Conservation (phyloP, 345 rosid species). For the Lepidium didymum region DNA sequence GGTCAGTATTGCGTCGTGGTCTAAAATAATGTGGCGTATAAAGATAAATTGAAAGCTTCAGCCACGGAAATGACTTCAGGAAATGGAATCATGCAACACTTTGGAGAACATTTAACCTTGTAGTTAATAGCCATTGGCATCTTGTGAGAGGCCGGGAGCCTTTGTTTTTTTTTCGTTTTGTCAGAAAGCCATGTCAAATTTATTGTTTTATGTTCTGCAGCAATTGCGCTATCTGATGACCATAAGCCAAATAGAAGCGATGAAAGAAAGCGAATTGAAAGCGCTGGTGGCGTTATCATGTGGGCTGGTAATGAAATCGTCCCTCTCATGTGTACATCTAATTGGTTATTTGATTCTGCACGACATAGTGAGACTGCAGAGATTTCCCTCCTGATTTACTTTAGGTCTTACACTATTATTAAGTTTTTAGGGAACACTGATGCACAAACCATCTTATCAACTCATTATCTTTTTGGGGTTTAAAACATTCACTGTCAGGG, state of each 20-base stretch:
- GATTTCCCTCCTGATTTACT: not conserved
- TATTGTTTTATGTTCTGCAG: conserved; percentile 37
- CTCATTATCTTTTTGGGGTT: not conserved
- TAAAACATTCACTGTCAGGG: not conserved
- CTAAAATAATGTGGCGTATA: not conserved
- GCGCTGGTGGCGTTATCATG: conserved; percentile 91
- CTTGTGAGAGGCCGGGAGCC: not conserved
- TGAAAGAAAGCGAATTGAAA: conserved; percentile 96
- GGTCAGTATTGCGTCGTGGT: conserved; percentile 35
- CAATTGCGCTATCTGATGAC: conserved; percentile 96
- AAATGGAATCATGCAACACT: not conserved
- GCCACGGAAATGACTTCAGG: not conserved
- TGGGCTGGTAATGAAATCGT: conserved; percentile 74
- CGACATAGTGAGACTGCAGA: not conserved
- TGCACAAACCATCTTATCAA: not conserved
- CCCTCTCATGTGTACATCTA: not conserved
- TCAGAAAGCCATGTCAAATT: not conserved
- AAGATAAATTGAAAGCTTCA: not conserved
- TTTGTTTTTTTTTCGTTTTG: conserved; percentile 2
- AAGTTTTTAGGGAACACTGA: not conserved
- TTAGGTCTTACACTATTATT: not conserved
- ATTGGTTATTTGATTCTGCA: conserved; percentile 4
- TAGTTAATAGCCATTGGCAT: not conserved
- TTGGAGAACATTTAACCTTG: not conserved
- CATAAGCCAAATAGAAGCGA: conserved; percentile 98